A percentile compares a stretch with the other conserved stretches of the same genome.
phyloP scores from a whole-genome alignment of 768 basidiomycete species.

The Phlebiopsis flavidoalba region DNA sequence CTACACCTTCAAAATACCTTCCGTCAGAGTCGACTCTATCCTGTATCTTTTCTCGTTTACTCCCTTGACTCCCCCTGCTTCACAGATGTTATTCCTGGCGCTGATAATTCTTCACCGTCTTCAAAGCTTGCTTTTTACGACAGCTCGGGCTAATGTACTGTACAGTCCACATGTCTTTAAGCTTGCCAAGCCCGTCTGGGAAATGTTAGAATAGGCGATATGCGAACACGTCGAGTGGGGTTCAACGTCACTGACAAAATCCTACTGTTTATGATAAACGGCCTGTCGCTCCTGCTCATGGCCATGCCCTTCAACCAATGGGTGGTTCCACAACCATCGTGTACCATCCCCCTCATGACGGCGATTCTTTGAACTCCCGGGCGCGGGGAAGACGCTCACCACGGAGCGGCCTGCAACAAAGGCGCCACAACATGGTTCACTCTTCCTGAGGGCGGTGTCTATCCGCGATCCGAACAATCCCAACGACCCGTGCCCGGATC shows the following conservation, averaged over 20 bases:
- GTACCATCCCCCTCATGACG: constrained; percentile 46
- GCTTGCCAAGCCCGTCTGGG: too few species aligned
- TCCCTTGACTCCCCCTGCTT: not conserved
- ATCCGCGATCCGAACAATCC: constrained; percentile 34
- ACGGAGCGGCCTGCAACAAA: constrained; percentile 29
- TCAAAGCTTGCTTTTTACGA: not conserved
- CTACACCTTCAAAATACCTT: too few species aligned
- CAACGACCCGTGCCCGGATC: constrained; percentile 51
- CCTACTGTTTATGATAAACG: constrained; percentile 30
- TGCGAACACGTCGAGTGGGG: constrained; percentile 33
- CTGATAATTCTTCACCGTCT: not conserved
- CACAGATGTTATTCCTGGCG: not conserved
- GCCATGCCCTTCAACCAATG: constrained; percentile 3
- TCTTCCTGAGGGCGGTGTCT: constrained; percentile 40
- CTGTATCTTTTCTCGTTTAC: not conserved
- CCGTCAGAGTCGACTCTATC: not conserved
- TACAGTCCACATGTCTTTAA: not conserved
- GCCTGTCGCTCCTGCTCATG: constrained; percentile 39
- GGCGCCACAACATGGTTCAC: constrained; percentile 24
- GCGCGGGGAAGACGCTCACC: constrained; percentile 25
- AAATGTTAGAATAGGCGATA: constrained; percentile 19
- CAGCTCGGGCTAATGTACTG: not conserved
- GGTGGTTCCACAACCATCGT: constrained; percentile 33
- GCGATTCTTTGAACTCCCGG: constrained; percentile 26
- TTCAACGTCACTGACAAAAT: constrained; percentile 32